phyloP scores from a whole-genome alignment of 805 yeast genomes.

The Metschnikowia borealis region DNA sequence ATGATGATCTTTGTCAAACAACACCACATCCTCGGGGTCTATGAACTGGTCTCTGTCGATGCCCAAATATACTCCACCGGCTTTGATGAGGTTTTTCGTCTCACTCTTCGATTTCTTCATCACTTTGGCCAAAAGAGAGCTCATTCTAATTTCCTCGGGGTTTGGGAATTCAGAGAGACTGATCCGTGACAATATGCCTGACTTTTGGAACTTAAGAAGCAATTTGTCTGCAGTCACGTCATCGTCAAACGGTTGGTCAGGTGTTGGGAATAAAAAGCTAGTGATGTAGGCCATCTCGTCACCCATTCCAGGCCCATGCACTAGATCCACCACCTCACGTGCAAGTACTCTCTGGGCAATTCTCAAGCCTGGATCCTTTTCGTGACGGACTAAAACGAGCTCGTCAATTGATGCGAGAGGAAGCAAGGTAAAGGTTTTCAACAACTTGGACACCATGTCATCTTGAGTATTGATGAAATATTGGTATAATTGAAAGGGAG shows the following conservation, averaged over 20 bases:
- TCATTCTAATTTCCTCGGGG: conserved; percentile 41
- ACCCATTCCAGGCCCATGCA: conserved; percentile 81
- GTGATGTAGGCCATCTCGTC: conserved; percentile 64
- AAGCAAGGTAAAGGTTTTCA: conserved; percentile 75
- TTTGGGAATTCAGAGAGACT: conserved; percentile 24
- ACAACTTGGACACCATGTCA: conserved; percentile 61
- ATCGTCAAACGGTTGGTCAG: conserved; percentile 46
- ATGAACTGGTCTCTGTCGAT: conserved; percentile 47
- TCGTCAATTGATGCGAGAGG: conserved; percentile 57
- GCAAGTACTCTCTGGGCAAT: conserved; percentile 78
- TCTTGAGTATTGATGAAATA: conserved; percentile 79
- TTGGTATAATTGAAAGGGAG: conserved; percentile 81
- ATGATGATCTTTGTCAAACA: conserved; percentile 43
- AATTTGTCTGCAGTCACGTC: conserved; percentile 46
- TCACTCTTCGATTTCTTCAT: conserved; percentile 52
- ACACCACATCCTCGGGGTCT: conserved; percentile 47
- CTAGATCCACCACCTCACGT: conserved; percentile 75
- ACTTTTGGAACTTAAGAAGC: conserved; percentile 51
- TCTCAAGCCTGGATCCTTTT: conserved; percentile 55
- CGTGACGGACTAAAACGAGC: conserved; percentile 49
- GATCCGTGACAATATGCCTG: conserved; percentile 48
- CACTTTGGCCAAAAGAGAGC: conserved; percentile 48
- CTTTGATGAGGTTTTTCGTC: conserved; percentile 55
- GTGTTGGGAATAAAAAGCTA: conserved; percentile 59
- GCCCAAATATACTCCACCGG: conserved; percentile 76